Evolutionary conservation across 2,329 filamentous ascomycete genomes (phyloP), one percentile per base, ranked within the genome.

Genomic region (Fusarium continuum): DNA sequence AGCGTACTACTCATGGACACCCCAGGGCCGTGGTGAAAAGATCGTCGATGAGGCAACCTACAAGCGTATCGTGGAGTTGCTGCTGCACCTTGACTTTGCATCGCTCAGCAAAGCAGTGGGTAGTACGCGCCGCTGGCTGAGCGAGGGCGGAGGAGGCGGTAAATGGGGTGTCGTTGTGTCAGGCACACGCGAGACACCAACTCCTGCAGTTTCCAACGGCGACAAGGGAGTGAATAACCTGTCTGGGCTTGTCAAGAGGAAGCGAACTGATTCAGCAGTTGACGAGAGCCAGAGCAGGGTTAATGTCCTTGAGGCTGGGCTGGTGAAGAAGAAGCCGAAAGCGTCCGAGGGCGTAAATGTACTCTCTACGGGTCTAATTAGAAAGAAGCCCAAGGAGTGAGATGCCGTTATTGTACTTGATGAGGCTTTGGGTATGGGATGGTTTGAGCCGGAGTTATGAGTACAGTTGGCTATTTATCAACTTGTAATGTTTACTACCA

Each of bases 51-150:
- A 89, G 19, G 78, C 80, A 22, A 82, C 84, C 43, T 93, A 92
- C 75, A 87, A 87, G 61, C 85, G 89, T 10, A 85, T 87, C 8
- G 81, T 86, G 17, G 90, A 92, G 65, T 77, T 92, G 9, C 79
- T 95, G 0, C 81, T 93, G 6, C 86, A 89, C 55, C 83, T 93
- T 0, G 90, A 93, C 73, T 95, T 95, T 74, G 82, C 86, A 2
- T 89, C 83, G 8, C 75, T 87, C 4, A 83, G 85, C 10, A 84
- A 89, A 41, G 88, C 89, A 1, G 79, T 78, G 2, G 80, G 81
- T 26, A 92, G 90, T 69, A 91, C 91, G 3, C 78, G 76, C 46
- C 85, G 89, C 48, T 95, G 91, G 91, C 81, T 88, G 36, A 82
- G 82, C 13, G 90, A 94, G 70, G 86, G 89, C 2, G 84, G 83